Evolutionary conservation across 495 filamentous ascomycete genomes (phyloP), one percentile per base, ranked within the genome.

Genomic region (Aspergillus bridgeri): DNA sequence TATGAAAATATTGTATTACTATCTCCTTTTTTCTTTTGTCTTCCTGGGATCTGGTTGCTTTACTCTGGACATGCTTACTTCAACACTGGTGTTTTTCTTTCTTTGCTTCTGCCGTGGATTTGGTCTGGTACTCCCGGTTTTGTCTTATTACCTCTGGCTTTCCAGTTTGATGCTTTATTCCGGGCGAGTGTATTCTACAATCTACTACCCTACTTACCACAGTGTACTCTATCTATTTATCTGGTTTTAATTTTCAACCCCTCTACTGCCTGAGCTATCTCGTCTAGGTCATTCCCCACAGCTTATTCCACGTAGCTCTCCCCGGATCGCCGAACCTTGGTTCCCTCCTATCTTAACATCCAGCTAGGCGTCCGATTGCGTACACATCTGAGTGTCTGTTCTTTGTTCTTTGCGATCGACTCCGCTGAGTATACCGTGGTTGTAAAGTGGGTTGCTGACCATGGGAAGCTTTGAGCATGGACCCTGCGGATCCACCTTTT

Each of bases 51-150:
- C 46, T 9, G 21, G 17, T 47, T 53, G 25, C 23, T 8, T 29
- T 29, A 6, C 27, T 29, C 27, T 59, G 48, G 24, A 59, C n/a
- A 53, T 53, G 0, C 20, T 13, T 21, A 56, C 63, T 63, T 15
- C 51, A 11, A 29, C 53, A 22, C 52, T 52, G 61, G 52, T 60
- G 53, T 46, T 42, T 55, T n/a, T 50, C 53, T 55, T 33, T 23
- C 43, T 52, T 42, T 59, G 43, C 33, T 33, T 60, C 33, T 48
- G 20, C 21, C 24, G 21, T 29, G 33, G 33, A 9, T 38, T 38
- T 38, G 33, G 33, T 38, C 33, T 38, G 33, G 33, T 38, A 38
- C 33, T 38, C 33, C 33, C 33, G 33, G 33, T 38, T 38, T 4
- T 38, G 33, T 38, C 33, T 38, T 38, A 38, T 13, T 38, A 38